Conservation (phyloP, 108 stramenopile species). For the Parmales sp. region DNA sequence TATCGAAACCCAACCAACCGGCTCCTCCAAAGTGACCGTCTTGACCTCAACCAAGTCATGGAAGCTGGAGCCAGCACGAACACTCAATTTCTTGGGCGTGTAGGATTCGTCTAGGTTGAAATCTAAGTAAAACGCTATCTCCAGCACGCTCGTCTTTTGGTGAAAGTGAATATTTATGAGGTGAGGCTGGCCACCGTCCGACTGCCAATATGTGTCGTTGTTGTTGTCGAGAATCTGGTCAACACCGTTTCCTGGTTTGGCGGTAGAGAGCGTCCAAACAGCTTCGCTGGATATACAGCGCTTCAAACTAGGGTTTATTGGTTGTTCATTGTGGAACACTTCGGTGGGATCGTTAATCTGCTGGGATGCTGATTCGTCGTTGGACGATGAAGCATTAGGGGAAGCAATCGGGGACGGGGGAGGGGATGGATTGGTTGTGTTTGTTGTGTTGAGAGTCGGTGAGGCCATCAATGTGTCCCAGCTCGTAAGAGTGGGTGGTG, state of each 20-base stretch:
- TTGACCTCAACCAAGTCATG: slow-evolving; percentile 78
- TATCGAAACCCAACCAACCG: slow-evolving; percentile 12
- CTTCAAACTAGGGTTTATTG: no score
- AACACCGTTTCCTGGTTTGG: slow-evolving; percentile 95
- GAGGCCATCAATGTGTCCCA: no score
- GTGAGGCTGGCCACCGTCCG: slow-evolving; percentile 85
- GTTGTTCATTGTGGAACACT: no score
- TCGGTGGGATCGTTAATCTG: no score
- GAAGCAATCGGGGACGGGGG: no score
- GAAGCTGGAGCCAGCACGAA: slow-evolving; percentile 74
- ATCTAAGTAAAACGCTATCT: slow-evolving; percentile 83
- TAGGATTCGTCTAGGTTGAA: slow-evolving; percentile 81
- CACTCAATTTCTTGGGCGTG: slow-evolving; percentile 78
- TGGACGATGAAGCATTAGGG: no score
- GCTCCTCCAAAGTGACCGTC: slow-evolving; percentile 8
- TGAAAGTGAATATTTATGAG: slow-evolving; percentile 87
- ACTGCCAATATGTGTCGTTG: slow-evolving; percentile 89
- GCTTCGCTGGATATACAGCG: no score
- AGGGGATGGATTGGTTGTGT: no score
- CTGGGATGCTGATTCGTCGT: no score
- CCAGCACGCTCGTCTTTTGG: slow-evolving; percentile 63
- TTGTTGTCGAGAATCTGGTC: slow-evolving; percentile 74
- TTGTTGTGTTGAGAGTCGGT: no score
- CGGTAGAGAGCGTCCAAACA: slow-evolving; percentile 74
- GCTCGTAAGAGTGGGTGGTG: no score